Evolutionary conservation across 257 asterid genomes (phyloP).

Genomic region (Solanum lycopersicoides): DNA sequence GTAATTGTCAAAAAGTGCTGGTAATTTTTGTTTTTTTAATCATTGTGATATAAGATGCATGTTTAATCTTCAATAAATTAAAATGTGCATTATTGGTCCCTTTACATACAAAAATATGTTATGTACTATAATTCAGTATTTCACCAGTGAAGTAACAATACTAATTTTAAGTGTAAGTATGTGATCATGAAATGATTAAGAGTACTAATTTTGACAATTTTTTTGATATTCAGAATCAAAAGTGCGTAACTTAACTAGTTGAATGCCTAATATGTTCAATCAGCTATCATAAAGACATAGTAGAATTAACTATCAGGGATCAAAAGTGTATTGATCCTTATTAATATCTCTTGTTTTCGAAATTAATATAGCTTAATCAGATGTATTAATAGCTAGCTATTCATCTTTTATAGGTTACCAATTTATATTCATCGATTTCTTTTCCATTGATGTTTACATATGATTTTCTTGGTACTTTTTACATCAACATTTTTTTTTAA

Average conservation of each 20-base stretch:
- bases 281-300: background rate
- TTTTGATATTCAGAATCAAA: background rate
- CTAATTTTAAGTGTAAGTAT: background rate
- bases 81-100: background rate
- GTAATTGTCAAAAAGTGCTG: background rate
- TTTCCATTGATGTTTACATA: background rate
- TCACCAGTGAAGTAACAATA: background rate
- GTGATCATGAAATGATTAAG: background rate
- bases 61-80: background rate
- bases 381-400: background rate
- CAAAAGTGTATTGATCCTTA: background rate
- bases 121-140: too few relatives aligned
- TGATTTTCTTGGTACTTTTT: background rate
- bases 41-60: background rate
- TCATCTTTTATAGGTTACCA: background rate
- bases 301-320: background rate
- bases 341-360: background rate
- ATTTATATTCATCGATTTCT: background rate
- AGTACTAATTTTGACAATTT: background rate
- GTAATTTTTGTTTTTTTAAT: too few relatives aligned
- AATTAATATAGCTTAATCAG: background rate
- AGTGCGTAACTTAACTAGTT: background rate
- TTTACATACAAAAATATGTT: too few relatives aligned
- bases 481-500: background rate
- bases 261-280: background rate